Evolutionary conservation across 805 yeast species (phyloP), one percentile per base, ranked within the genome.

Genomic region (Kluyveromyces dobzhanskii): DNA sequence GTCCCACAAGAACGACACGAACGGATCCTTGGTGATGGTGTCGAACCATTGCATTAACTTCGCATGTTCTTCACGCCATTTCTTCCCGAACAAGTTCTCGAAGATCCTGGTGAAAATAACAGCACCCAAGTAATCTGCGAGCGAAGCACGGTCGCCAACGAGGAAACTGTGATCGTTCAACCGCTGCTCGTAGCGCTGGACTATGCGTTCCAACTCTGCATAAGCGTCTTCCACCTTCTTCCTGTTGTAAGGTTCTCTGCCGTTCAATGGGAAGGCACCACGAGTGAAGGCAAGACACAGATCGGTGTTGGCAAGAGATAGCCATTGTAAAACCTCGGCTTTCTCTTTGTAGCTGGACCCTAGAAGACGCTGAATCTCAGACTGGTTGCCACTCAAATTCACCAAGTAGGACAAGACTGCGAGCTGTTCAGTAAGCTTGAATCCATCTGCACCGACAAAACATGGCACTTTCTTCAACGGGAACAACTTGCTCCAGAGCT

Each of bases 161-260:
- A 82, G 71, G 65, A 67, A 84, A 39, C 86, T 78, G 73, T 70
- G 66, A 50, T 70, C 68, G 46, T 68, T 59, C 52, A 78, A 70
- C 68, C 78, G 73, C 30, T 60, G 59, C 68, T 82, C 92, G 45
- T 71, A 66, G 38, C 73, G 47, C 24, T 58, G 52, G 45, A 67
- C 59, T 40, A 67, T 57, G 35, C 53, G 54, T 32, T 67, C 71
- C 47, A 71, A 54, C 42, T 56, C 48, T 17, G 53, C 72, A 17
- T 40, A 40, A 32, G 66, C 66, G 28, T 65, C 69, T 42, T 78
- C 80, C 44, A 75, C 74, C 35, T 45, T 55, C 41, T 78, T 80
- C 76, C 83, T 82, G 81, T 83, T 80, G 80, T 76, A 85, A 48
- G 94, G 88, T 39, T 47, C 59, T 38, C 57, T 63, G 54, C 95